Evolutionary conservation across 2,329 filamentous ascomycete genomes (phyloP), one percentile per base, ranked within the genome.

Genomic region (Talaromyces sp.): DNA sequence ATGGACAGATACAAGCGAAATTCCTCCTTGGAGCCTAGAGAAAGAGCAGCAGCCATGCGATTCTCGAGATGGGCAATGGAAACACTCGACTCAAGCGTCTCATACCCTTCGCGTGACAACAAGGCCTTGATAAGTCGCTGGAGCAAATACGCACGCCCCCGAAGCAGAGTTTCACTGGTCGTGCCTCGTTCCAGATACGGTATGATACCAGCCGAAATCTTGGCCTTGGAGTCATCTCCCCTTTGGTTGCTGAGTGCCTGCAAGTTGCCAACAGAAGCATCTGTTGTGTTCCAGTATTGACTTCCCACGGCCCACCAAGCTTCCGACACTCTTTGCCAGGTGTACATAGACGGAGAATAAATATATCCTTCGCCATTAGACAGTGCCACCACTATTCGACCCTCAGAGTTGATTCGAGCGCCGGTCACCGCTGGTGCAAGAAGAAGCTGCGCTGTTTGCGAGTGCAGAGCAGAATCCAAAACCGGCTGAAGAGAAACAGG

Each of bases 271-370:
- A 96, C 87, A 0, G 92, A 92, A 1, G 92, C 92, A 70, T 97
- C 95, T 59, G 92, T 96, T 0, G 92, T 96, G 75, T 99, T 98
- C 96, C 95, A 99, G 75, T 99, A 99, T 73, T 99, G 95, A 68
- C 91, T 96, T 18, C 93, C 93, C 0, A 98, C 92, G 0, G 94
- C 94, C 92, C 95, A 99, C 95, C 95, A 99, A 1, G 91, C 85
- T 73, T 99, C 96, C 2, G 92, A 96, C n/a, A 99, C 82, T 9
- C 93, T 87, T 75, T 98, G 94, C 95, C 95, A 99, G 7, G 88
- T 86, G 75, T 87, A 94, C 89, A 99, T 90, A 18, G 84, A 83
- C 0, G 89, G 85, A 1, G 91, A 91, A 76, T 99, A 99, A 59
- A 88, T 88, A 76, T 92, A 99, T 1, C 95, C 95, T 69, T 99